phyloP scores from a whole-genome alignment of 2,329 filamentous ascomycete species.

The Fusarium domesticum region DNA sequence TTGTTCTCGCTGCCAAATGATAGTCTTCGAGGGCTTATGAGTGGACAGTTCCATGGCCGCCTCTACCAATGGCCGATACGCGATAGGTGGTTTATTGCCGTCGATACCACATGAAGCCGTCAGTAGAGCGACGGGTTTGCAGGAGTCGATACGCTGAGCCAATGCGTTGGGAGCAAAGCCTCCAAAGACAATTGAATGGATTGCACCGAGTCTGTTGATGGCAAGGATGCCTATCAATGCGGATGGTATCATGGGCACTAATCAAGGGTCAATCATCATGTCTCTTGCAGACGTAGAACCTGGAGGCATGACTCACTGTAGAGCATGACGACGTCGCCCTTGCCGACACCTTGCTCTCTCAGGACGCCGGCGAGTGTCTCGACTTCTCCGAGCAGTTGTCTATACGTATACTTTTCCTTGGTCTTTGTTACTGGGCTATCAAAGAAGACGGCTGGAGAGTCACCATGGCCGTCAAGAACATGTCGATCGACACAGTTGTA shows the following conservation, averaged over 20 bases:
- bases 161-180: conserved; percentile 81
- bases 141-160: conserved; percentile 84
- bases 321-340: conserved; percentile 82
- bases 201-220: conserved; percentile 74
- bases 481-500: conserved; percentile 92
- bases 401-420: conserved; percentile 73
- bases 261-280: neutral
- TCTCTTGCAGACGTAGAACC: neutral
- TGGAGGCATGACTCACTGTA: conserved; percentile 63
- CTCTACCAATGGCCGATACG: conserved; percentile 75
- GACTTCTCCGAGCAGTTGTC: conserved; percentile 72
- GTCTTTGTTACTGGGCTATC: conserved; percentile 79
- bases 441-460: conserved; percentile 74
- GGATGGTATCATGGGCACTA: conserved; percentile 93
- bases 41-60: conserved; percentile 65
- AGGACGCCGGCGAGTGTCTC: conserved; percentile 79
- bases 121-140: conserved; percentile 70
- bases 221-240: conserved; percentile 85
- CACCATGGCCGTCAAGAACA: conserved; percentile 74
- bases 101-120: conserved; percentile 93
- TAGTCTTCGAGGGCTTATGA: conserved; percentile 68
- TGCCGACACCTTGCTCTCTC: conserved; percentile 74
- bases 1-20: conserved; percentile 83
- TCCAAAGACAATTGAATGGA: conserved; percentile 91
- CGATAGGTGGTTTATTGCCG: conserved; percentile 72